phyloP scores from a whole-genome alignment of 306 rosid species.

The Dalbergia oliveri region DNA sequence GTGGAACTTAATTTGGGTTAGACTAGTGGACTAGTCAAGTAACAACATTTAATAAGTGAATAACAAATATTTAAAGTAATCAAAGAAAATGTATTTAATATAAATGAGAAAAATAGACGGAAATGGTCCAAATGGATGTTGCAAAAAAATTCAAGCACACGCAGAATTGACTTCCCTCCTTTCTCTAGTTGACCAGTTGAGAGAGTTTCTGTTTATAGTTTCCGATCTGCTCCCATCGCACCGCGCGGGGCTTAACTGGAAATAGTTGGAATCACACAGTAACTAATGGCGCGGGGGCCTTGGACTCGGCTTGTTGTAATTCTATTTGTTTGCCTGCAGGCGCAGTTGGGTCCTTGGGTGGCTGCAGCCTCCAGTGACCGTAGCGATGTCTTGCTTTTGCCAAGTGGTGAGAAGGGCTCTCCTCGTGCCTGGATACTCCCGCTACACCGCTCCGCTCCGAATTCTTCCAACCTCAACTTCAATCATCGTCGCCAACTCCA shows the following conservation, averaged over 20 bases:
- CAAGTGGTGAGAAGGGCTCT: slow-evolving; percentile 32
- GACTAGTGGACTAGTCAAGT: neutral
- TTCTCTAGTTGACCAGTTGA: slow-evolving; percentile 2
- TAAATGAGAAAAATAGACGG: neutral
- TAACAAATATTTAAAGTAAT: neutral
- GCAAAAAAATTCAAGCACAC: neutral
- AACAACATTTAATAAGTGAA: neutral
- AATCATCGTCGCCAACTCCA: slow-evolving; percentile 72
- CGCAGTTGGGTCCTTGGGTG: slow-evolving; percentile 11
- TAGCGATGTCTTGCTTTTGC: slow-evolving; percentile 47
- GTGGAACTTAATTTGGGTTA: neutral
- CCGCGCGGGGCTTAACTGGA: slow-evolving; percentile 20
- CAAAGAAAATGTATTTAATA: neutral
- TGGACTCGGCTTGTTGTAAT: slow-evolving; percentile 37
- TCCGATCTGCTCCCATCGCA: slow-evolving; percentile 41
- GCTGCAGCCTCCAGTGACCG: slow-evolving; percentile 48
- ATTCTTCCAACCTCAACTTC: slow-evolving; percentile 50
- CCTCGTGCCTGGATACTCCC: slow-evolving; percentile 80
- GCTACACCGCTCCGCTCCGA: slow-evolving; percentile 62
- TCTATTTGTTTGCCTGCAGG: slow-evolving; percentile 28
- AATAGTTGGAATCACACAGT: neutral
- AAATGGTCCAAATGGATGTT: neutral
- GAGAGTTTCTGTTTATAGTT: neutral
- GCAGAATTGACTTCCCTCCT: slow-evolving; percentile 28
- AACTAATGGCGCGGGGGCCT: slow-evolving; percentile 47